Conservation (phyloP, 2,329 filamentous ascomycete genomes). For the Juglanconis oblonga region DNA sequence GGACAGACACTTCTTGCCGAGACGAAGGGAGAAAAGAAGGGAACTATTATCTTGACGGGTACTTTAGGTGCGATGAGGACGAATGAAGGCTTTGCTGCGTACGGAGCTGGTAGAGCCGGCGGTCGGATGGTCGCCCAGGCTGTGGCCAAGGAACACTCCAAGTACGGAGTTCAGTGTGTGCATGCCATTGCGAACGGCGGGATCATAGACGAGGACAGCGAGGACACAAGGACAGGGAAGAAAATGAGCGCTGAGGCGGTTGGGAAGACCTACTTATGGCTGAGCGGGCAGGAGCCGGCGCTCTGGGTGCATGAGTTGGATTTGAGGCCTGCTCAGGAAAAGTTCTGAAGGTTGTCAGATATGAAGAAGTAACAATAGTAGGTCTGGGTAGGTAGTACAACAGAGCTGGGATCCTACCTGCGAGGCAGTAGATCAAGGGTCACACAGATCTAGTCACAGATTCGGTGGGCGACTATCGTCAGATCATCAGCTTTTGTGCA, state of each 20-base stretch:
- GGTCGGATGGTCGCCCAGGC: conserved; percentile 54
- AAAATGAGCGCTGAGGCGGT: conserved; percentile 58
- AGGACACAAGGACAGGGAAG: conserved; percentile 46
- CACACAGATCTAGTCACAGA: too few relatives aligned
- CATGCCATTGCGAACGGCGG: conserved; percentile 56
- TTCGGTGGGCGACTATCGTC: too few relatives aligned
- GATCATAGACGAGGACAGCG: conserved; percentile 49
- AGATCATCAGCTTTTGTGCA: too few relatives aligned
- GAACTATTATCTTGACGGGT: conserved; percentile 56
- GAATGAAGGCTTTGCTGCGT: conserved; percentile 51
- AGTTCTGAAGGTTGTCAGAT: not conserved
- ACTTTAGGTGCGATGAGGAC: conserved; percentile 52
- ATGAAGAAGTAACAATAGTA: too few relatives aligned
- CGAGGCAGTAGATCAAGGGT: too few relatives aligned
- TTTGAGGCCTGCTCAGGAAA: conserved; percentile 12
- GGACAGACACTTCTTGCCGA: conserved; percentile 40
- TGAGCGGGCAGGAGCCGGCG: conserved; percentile 4
- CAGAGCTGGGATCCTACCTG: too few relatives aligned
- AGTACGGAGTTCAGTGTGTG: conserved; percentile 56
- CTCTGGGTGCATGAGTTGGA: conserved; percentile 17
- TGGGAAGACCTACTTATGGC: conserved; percentile 53
- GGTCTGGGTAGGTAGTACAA: too few relatives aligned
- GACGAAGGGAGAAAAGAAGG: conserved; percentile 48
- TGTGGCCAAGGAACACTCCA: conserved; percentile 53
- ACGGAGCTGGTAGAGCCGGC: conserved; percentile 50